These are phyloP conservation scores for Pholiota molesta DNA, from an alignment of 768 basidiomycete species.

Conservation along the genomic window DNA sequence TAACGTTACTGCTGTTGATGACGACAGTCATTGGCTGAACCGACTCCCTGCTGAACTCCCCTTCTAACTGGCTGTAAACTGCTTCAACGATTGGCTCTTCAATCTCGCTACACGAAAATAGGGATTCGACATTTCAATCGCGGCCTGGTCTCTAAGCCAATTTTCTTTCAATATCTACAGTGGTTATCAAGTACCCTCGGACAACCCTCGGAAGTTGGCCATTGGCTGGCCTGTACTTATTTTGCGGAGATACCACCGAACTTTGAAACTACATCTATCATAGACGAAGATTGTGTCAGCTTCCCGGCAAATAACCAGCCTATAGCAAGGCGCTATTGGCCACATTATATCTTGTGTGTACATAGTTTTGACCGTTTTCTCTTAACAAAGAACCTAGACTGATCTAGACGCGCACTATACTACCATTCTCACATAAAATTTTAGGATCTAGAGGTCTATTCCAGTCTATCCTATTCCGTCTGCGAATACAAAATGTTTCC, in stretches of 20 bases:
- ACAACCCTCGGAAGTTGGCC: too few species aligned
- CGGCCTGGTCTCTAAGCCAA: too few species aligned
- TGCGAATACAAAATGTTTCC: constrained; percentile 22
- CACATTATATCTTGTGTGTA: not conserved
- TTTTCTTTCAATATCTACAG: too few species aligned
- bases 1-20: not conserved
- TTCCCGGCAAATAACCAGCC: too few species aligned
- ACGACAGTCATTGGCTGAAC: not conserved
- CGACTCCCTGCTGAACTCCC: not conserved
- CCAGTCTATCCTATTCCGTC: not conserved
- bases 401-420: constrained; percentile 24
- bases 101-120: not conserved
- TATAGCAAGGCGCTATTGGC: not conserved
- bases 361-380: constrained; percentile 10
- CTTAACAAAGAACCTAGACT: constrained; percentile 29
- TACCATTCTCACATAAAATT: not conserved
- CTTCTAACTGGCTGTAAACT: constrained; percentile 19
- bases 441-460: constrained; percentile 5
- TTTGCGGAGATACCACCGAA: not conserved
- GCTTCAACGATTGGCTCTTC: constrained; percentile 7
- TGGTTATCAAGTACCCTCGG: too few species aligned
- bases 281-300: too few species aligned
- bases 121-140: too few species aligned
- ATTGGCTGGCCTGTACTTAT: not conserved
- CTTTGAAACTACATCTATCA: too few species aligned